phyloP scores from a whole-genome alignment of 768 basidiomycete genomes.

The Tricholoma sp. region DNA sequence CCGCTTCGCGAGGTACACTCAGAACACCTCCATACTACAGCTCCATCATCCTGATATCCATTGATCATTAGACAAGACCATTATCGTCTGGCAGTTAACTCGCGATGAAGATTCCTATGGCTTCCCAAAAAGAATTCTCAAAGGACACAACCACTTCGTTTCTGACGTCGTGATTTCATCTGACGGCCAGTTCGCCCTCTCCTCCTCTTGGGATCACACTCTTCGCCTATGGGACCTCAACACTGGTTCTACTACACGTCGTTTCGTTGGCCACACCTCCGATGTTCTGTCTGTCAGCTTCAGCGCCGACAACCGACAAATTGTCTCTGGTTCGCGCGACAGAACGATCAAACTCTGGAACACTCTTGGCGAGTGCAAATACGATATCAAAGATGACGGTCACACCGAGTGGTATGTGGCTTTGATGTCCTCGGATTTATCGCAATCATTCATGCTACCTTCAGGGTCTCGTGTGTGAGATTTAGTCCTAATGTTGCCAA shows the following conservation, averaged over 20 bases:
- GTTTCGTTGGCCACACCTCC: conserved; percentile 96
- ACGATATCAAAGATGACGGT: conserved; percentile 98
- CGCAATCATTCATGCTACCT: conserved; percentile 5
- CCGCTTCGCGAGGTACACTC: conserved; percentile 85
- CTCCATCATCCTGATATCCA: conserved; percentile 13
- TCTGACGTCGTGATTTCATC: conserved; percentile 99
- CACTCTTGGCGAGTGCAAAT: conserved; percentile 99
- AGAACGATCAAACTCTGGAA: conserved; percentile 99
- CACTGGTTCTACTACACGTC: conserved; percentile 92
- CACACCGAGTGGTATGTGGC: conserved; percentile 83
- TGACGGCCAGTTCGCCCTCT: conserved; percentile 98
- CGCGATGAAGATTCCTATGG: conserved; percentile 90
- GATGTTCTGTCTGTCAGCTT: conserved; percentile 99
- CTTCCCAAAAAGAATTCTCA: conserved; percentile 94
- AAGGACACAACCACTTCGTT: conserved; percentile 99
- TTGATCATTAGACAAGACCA: conserved; percentile 83
- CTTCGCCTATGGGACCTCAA: conserved; percentile 99
- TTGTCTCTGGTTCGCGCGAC: conserved; percentile 98
- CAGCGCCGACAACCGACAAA: conserved; percentile 99
- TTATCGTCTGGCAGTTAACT: conserved; percentile 99
- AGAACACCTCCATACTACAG: conserved; percentile 11
- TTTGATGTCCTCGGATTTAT: conserved; percentile 12
- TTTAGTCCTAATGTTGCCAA: conserved; percentile 98
- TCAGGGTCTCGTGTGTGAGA: conserved; percentile 97
- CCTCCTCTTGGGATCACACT: conserved; percentile 99